Base-by-base conservation (phyloP, 2,329 filamentous ascomycete species). In the Cercospora zeae-maydis region DNA sequence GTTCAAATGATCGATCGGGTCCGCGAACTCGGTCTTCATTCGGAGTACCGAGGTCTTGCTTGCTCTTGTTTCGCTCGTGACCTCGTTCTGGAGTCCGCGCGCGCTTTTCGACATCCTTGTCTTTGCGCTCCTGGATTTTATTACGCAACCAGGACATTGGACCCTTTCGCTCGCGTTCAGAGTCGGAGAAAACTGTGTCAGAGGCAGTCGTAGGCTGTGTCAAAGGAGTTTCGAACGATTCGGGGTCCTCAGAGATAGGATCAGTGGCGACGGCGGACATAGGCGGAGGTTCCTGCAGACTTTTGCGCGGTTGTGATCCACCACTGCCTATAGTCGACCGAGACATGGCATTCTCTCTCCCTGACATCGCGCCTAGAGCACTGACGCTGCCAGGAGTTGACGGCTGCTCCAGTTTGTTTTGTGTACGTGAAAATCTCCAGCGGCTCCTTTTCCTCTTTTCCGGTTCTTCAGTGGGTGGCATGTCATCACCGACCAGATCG, bases 391-490 rank as follows among this genome's bases (percentile, higher is more conserved):
- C 62, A 24, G 70, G 69, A 36, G 67, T 67, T 4, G 66, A 65
- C 11, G 67, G 67, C 53, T 67, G 68, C 24, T 72, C 70, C 14
- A 71, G 42, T 53, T 69, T 73, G 63, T 73, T 74, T 57, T 73
- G 72, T 6, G 67, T 65, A 4, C 71, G 66, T 19, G 87, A 87
- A 16, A 91, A 89, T 58, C 92, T 82, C 80, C 92, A 91, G 80
- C 89, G 86, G 62, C 83, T 86, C 71, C 88, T 89, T 76, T 87
- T 90, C 58, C 90, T 87, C 58, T 89, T 87, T 13, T 85, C 80
- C 9, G 66, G 58, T 34, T 69, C 62, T 19, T 71, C 67, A 2
- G 64, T 54, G 19, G 59, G 58, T 13, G 73, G 72, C 69, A 71
- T 69, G 45, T 75, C 73, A 70, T 92, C 89, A 30, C 92, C 90